Conservation (phyloP, 805 yeast genomes). For the Metschnikowia amazonensis region DNA sequence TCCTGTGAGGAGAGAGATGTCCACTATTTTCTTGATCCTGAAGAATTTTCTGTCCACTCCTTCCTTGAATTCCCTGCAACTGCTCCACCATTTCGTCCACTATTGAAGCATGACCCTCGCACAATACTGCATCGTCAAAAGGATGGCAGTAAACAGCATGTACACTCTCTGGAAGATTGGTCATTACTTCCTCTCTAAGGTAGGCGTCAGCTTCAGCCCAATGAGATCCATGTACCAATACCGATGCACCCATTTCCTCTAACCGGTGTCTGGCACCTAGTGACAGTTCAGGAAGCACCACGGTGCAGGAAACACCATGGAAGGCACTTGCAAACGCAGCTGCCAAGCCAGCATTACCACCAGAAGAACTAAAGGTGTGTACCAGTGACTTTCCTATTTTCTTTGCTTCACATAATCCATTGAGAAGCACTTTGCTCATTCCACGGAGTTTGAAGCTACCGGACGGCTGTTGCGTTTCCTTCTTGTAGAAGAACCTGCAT, state of each 20-base stretch:
- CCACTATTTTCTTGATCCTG: no score
- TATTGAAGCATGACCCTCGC: constrained; percentile 50
- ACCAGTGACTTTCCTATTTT: constrained; percentile 24
- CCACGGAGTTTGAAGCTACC: constrained; percentile 59
- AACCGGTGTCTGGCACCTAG: constrained; percentile 46
- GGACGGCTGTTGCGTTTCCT: constrained; percentile 52
- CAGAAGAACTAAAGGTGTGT: constrained; percentile 48
- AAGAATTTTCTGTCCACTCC: no score
- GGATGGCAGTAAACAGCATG: constrained; percentile 51
- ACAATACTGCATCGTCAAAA: constrained; percentile 45
- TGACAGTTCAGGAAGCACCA: constrained; percentile 55
- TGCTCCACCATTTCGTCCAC: constrained; percentile 38
- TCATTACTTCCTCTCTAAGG: constrained; percentile 26
- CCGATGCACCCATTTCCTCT: constrained; percentile 46
- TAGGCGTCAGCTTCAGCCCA: constrained; percentile 51
- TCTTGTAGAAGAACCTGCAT: constrained; percentile 45
- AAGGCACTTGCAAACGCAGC: constrained; percentile 45
- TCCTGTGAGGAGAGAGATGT: no score
- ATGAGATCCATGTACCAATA: constrained; percentile 43
- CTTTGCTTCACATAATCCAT: constrained; percentile 27
- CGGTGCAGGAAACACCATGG: constrained; percentile 46
- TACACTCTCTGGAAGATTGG: constrained; percentile 17
- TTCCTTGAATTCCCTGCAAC: constrained; percentile 15
- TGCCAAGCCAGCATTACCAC: constrained; percentile 58
- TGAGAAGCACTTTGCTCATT: constrained; percentile 43